Base-by-base conservation (phyloP, 495 filamentous ascomycete genomes). In the Filosporella fistucella region DNA sequence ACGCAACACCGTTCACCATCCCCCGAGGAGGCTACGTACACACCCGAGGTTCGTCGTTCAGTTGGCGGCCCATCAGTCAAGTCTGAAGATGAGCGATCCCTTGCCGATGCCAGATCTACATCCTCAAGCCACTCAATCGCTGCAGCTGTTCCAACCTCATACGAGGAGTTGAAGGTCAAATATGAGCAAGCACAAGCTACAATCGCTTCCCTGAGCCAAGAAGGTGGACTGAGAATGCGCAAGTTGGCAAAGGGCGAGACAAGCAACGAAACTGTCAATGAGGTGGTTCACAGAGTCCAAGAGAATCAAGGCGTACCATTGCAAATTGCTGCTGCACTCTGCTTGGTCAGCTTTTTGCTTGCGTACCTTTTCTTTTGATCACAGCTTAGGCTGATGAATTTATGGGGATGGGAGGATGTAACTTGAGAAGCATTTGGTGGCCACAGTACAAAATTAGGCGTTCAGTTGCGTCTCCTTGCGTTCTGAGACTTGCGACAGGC, bases 281-380 rank as follows among this genome's bases (percentile, higher is more conserved):
- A 74, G 4, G 65, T 76, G 48, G 70, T 74, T 32, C 78, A 84
- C 49, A 65, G 72, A 48, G 62, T 68, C 43, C 80, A 80, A 32
- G 72, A 82, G 24, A 12, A 14, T 11, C 52, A 52, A 22, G 56
- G 52, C 17, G 89, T 98, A n/a, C 83, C 93, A 0, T 76, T 98
- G 35, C 84, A 90, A 64, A 76, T 88, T 42, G 85, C 85, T 42
- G 93, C 93, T 18, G 73, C 72, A 12, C 69, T 98, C 39, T 97
- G 93, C 58, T 71, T 98, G 64, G 50, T 91, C 47, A 84, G 88
- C 68, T 98, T 98, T 69, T 68, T 98, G 62, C 74, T 97, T 57
- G 94, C 88, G 2, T 98, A 95, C 65, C 76, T 96, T 57, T 87
- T 98, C 67, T 97, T 97, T 63, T 98, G n/a, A n/a, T n/a, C n/a